Evolutionary conservation across 352 stramenopile species (phyloP).

Genomic region (Blastocystis sp.): DNA sequence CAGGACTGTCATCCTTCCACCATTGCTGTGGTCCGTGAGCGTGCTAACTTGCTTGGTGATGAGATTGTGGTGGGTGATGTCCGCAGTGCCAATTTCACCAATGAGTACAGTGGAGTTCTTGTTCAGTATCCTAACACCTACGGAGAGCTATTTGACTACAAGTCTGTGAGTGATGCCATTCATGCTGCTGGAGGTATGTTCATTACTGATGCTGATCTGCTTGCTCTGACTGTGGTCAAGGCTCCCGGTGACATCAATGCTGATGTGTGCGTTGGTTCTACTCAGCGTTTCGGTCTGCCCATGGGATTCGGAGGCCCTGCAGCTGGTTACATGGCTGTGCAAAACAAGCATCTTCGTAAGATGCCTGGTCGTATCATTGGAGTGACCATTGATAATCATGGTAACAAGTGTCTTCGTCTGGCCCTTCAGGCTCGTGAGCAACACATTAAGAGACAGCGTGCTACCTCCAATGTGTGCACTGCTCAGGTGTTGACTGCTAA

Average conservation of each 20-base stretch:
- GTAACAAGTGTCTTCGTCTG: constrained; percentile 91
- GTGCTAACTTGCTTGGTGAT: constrained; percentile 84
- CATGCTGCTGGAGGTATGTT: constrained; percentile 85
- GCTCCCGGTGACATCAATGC: constrained; percentile 88
- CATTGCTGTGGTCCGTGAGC: constrained; percentile 87
- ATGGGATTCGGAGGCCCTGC: constrained; percentile 98
- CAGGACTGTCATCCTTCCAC: constrained; percentile 86
- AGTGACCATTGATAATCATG: constrained; percentile 91
- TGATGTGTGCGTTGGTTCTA: constrained; percentile 95
- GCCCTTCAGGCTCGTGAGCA: constrained; percentile 98
- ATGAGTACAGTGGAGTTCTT: constrained; percentile 90
- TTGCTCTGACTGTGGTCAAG: constrained; percentile 89
- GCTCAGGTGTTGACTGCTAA: constrained; percentile 96
- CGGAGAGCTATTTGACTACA: constrained; percentile 86
- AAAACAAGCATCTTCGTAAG: constrained; percentile 90
- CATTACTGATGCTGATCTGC: constrained; percentile 90
- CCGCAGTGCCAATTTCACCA: constrained; percentile 73
- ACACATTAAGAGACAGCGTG: constrained; percentile 97
- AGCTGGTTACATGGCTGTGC: constrained; percentile 92
- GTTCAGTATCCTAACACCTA: constrained; percentile 99
- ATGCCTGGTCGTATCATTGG: constrained; percentile 97
- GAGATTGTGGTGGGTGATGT: constrained; percentile 86
- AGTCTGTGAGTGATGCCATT: constrained; percentile 74
- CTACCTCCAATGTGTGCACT: constrained; percentile 98
- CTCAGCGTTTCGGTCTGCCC: constrained; percentile 95